Evolutionary conservation across 148 eudicot species (phyloP).

Genomic region (Limonium bicolor): DNA sequence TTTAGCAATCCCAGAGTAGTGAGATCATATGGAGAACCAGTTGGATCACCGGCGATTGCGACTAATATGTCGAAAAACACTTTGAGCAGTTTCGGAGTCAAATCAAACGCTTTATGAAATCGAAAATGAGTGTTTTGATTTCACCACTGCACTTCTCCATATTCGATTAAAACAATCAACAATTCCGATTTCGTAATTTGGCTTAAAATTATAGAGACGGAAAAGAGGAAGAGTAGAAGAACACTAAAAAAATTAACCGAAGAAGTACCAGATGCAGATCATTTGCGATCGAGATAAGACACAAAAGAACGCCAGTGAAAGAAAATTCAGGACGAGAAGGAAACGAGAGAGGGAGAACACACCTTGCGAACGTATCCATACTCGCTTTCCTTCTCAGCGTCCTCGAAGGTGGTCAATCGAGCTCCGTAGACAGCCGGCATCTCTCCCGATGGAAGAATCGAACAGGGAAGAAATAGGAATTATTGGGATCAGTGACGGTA

Average conservation of each 20-base stretch:
- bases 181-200: too few relatives aligned
- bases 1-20: too few relatives aligned
- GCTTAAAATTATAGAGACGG: too few relatives aligned
- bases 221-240: not conserved
- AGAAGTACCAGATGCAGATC: not conserved
- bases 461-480: constrained; percentile 3
- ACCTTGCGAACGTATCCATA: constrained; percentile 98
- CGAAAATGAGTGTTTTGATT: too few relatives aligned
- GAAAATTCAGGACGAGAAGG: not conserved
- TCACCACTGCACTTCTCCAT: too few relatives aligned
- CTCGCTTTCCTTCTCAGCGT: constrained; percentile 98
- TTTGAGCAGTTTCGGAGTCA: too few relatives aligned
- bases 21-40: too few relatives aligned
- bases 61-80: too few relatives aligned
- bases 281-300: not conserved
- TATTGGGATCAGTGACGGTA: not conserved
- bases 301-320: not conserved
- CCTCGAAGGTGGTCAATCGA: constrained; percentile 90
- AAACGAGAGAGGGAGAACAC: not conserved
- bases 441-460: constrained; percentile 6
- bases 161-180: too few relatives aligned
- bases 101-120: too few relatives aligned
- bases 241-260: not conserved
- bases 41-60: too few relatives aligned
- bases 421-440: constrained; percentile 82